These are phyloP conservation scores for Sequoia sempervirens DNA, from an alignment of 75 land plant genomes.

Conservation along the genomic window DNA sequence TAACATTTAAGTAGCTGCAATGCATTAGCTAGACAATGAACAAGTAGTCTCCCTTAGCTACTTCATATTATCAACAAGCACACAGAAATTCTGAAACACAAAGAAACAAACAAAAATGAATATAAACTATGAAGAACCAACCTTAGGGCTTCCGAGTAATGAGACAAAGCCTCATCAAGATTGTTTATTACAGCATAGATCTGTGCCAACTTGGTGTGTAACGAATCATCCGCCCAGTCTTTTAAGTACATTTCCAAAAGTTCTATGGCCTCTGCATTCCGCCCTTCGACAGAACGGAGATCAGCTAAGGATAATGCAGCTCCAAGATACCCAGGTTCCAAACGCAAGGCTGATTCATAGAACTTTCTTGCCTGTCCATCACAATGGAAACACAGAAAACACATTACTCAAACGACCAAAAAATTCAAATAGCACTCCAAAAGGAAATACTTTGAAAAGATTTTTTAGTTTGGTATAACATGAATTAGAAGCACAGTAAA, in stretches of 20 bases:
- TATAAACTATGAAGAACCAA: constrained; percentile 8
- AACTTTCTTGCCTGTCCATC: constrained; percentile 78
- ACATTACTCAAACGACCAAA: background rate
- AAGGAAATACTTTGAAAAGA: background rate
- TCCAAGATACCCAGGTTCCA: constrained; percentile 93
- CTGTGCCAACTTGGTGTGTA: constrained; percentile 93
- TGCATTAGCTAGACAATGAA: background rate
- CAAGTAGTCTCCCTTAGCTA: background rate
- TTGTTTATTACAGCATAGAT: constrained; percentile 78
- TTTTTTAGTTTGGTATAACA: background rate
- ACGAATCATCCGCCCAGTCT: constrained; percentile 91
- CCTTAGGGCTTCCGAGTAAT: constrained; percentile 92
- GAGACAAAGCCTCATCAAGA: constrained; percentile 81
- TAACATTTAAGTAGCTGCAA: background rate
- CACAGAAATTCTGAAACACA: background rate
- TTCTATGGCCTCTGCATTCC: constrained; percentile 79
- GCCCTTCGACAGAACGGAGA: constrained; percentile 82
- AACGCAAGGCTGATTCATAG: constrained; percentile 91
- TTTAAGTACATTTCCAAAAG: constrained; percentile 84
- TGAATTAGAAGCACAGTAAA: background rate
- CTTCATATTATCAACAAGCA: background rate
- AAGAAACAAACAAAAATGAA: background rate
- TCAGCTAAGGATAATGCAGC: constrained; percentile 96
- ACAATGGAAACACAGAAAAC: background rate
- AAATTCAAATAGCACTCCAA: background rate